Base-by-base conservation (phyloP, 2,329 filamentous ascomycete genomes). In the Septoria linicola region DNA sequence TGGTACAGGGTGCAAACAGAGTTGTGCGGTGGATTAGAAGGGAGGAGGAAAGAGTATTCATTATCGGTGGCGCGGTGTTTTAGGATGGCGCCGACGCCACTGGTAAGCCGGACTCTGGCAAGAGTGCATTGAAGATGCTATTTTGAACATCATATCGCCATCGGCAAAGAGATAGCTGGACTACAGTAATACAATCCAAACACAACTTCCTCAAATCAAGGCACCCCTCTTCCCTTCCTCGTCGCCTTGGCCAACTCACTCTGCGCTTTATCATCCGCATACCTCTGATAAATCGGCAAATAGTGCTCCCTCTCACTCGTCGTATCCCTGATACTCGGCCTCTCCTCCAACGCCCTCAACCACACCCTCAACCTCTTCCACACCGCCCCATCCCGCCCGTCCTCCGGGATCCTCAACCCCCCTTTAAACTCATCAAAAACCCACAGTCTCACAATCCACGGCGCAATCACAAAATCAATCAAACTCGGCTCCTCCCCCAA, bases 21-120 rank as follows among this genome's bases (percentile, higher is more conserved):
- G 83, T 99, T 42, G 84, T 95, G 4, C 88, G 93, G 66, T 99
- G 92, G 91, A 86, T 92, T 1, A 85, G 88, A 66, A 80, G 84
- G 59, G 93, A 99, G 71, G 92, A 97, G 70, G 91, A 97, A 71
- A 79, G 93, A 51, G 75, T 97, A 4, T 99, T 99, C 66, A 96
- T 99, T 53, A 93, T 99, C 66, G 93, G 93, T 1, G 95, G 93
- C n/a, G 93, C 91, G 36, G 92, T 97, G 16, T 78, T 78, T 57
- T 78, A 61, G 57, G 41, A 54, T 20, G 41, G 34, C 41, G 25
- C 48, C 35, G 30, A n/a, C 13, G 17, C 27, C 17, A 42, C 23
- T 19, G 23, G 40, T 2, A 30, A 31, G 17, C 8, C 16, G 10
- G 7, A 13, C 35, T 16, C 23, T 8, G 40, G 40, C 14, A 30